phyloP scores from a whole-genome alignment of 1,139 yeast species.

The Hemisphaericaspora subhashii region DNA sequence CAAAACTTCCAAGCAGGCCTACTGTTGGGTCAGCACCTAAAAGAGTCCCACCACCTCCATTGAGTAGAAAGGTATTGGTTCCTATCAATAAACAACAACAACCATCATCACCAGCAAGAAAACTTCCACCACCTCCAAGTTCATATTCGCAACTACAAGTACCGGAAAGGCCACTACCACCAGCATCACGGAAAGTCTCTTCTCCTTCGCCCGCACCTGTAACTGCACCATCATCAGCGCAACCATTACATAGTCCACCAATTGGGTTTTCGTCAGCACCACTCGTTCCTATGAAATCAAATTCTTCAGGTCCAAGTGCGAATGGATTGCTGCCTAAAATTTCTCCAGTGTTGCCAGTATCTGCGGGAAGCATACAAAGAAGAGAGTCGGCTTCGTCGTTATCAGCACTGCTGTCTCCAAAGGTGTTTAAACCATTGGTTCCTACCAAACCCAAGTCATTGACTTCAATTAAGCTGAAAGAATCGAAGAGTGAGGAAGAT shows the following conservation, averaged over 20 bases:
- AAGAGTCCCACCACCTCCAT: slow-evolving; percentile 42
- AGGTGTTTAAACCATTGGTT: slow-evolving; percentile 30
- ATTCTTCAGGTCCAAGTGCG: slow-evolving; percentile 17
- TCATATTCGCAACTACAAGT: slow-evolving; percentile 11
- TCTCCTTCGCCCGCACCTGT: slow-evolving; percentile 9
- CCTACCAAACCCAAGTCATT: slow-evolving; percentile 37
- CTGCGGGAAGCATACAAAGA: too few relatives aligned
- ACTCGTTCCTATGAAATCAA: slow-evolving; percentile 39
- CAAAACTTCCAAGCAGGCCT: slow-evolving; percentile 15
- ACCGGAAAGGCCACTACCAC: slow-evolving; percentile 7
- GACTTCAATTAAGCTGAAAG: slow-evolving; percentile 17
- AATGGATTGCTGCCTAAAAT: slow-evolving; percentile 2
- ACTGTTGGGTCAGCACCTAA: slow-evolving; percentile 20
- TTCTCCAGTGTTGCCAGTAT: slow-evolving; percentile 12
- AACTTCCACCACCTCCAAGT: slow-evolving; percentile 20
- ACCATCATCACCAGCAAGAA: slow-evolving; percentile 23
- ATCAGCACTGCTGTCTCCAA: slow-evolving; percentile 6
- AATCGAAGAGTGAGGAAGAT: background rate
- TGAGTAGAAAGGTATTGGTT: slow-evolving; percentile 19
- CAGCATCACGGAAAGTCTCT: slow-evolving; percentile 9
- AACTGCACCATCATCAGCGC: slow-evolving; percentile 26
- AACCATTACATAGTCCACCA: too few relatives aligned
- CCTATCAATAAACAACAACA: background rate
- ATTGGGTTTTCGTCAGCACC: slow-evolving; percentile 45
- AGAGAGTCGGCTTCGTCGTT: background rate